Base-by-base conservation (phyloP, 2,329 filamentous ascomycete species). In the Stachybotrys elegans region DNA sequence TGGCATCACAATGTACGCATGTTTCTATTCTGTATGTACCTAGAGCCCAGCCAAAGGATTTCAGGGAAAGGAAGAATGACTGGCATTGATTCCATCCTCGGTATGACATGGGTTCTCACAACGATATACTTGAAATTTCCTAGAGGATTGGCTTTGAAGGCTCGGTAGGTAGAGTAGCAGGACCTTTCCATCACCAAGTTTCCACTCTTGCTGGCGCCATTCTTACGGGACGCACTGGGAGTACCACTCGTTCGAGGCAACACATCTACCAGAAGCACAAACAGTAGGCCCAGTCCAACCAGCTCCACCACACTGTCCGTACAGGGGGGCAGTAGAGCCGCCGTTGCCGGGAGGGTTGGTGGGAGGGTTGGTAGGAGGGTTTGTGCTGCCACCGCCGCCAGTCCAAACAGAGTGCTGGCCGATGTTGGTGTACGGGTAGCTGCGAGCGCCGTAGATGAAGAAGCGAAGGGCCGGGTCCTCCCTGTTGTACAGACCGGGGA, bases 401-500 rank as follows among this genome's bases (percentile, higher is more conserved):
- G 25, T 29, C 25, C 25, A 29, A 29, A 29, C 25, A 29, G 25
- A 29, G n/a, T 29, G 25, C 25, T 29, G 25, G 25, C 25, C 25
- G n/a, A 29, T 29, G n/a, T 29, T 29, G n/a, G 25, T 29, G 25
- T 29, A 29, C 9, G 25, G 25, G 25, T 29, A 29, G 25, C 25
- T 29, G 25, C 25, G 25, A 29, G 25, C 25, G 25, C 25, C 25
- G n/a, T 57, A 57, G 40, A 57, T 48, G 48, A 55, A 53, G 53
- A 59, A 51, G 17, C 52, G 39, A 22, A 59, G 47, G 11, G 53
- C 57, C 31, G 51, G 45, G 42, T 60, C 54, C 16, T 50, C 42
- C 29, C 51, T 50, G 29, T 46, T 44, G 45, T 58, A 60, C 27
- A 48, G 52, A 13, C 57, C 57, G 32, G 57, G 57, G 50, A 60